Conservation (phyloP, 306 rosid genomes). For the Begonia fuchsioides region DNA sequence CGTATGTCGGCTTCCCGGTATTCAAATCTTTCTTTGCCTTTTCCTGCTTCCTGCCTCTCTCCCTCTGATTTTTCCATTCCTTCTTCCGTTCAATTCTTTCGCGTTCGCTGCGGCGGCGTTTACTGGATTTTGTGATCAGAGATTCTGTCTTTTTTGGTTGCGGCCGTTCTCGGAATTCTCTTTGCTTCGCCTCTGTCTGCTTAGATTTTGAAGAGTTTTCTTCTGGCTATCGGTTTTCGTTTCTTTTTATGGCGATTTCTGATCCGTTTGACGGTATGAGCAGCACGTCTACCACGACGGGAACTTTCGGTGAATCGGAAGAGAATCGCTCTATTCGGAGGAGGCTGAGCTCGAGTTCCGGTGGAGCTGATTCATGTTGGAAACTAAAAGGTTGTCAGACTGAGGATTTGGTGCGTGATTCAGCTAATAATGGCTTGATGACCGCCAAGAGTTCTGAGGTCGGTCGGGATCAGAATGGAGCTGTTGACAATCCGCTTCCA, state of each 20-base stretch:
- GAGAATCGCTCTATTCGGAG: constrained; percentile 28
- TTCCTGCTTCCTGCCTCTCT: too few species aligned
- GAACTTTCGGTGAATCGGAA: constrained; percentile 25
- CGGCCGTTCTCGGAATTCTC: too few species aligned
- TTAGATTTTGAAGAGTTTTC: not conserved
- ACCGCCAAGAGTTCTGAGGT: constrained; percentile 14
- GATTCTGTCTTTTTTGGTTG: not conserved
- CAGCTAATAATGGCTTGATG: constrained; percentile 16
- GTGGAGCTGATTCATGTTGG: constrained; percentile 13
- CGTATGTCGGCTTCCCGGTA: not conserved
- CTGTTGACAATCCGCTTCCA: constrained; percentile 11
- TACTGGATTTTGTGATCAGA: too few species aligned
- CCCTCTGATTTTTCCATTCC: too few species aligned
- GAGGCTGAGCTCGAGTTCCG: constrained; percentile 15
- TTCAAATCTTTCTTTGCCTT: not conserved
- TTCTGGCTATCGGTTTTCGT: not conserved
- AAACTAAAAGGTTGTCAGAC: constrained; percentile 9
- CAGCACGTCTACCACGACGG: constrained; percentile 9
- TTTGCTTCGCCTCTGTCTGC: not conserved
- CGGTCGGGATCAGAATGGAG: constrained; percentile 18
- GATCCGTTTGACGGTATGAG: constrained; percentile 20
- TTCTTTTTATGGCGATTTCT: constrained; percentile 40
- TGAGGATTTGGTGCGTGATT: constrained; percentile 14
- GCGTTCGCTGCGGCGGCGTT: too few species aligned
- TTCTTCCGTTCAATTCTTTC: too few species aligned